Evolutionary conservation across 768 basidiomycete genomes (phyloP), one percentile per base, ranked within the genome.

Genomic region (Lactarius pseudohatsudake): DNA sequence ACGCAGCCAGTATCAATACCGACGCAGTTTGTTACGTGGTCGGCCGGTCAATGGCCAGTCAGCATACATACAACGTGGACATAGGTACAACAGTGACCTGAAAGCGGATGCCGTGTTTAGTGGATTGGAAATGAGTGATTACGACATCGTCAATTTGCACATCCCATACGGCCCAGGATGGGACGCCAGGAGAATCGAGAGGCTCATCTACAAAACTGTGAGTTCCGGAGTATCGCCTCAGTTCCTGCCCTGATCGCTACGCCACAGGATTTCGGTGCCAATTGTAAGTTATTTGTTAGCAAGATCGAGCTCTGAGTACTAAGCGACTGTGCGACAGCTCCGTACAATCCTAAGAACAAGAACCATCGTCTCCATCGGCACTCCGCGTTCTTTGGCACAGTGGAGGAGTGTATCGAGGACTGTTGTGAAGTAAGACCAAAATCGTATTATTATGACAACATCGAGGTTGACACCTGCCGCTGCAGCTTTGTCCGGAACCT

Each of bases 271-370:
- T 75, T 86, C 36, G 83, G 85, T 30, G 65, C 61, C 30, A 66
- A 66, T 83, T 85, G 84, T 85, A 85, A 64, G 84, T 84, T 69
- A 64, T 80, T 65, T 28, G 26, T 16, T 9, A 10, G 11, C 26
- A 32, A 26, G 18, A 16, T n/a, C 9, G 11, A 3, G 58, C 26
- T n/a, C 20, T 18, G 20, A 15, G 58, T 28, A 13, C 22, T 18
- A 26, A 15, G 15, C 38, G 26, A 59, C 4, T n/a, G 10, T 38
- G 13, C n/a, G 9, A 9, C 34, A 85, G 84, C 85, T 3, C 83
- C 84, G 2, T 88, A 81, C 73, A 87, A 87, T 62, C 85, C 85
- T 1, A 86, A 85, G 76, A 87, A 87, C 74, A 84, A 86, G 68
- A 81, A 78, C 15, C 78, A 85, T 15, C 77, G 81, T 5, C 79